Evolutionary conservation across 257 asterid species (phyloP), one percentile per base, ranked within the genome.

Genomic region (Nicotiana attenuata): DNA sequence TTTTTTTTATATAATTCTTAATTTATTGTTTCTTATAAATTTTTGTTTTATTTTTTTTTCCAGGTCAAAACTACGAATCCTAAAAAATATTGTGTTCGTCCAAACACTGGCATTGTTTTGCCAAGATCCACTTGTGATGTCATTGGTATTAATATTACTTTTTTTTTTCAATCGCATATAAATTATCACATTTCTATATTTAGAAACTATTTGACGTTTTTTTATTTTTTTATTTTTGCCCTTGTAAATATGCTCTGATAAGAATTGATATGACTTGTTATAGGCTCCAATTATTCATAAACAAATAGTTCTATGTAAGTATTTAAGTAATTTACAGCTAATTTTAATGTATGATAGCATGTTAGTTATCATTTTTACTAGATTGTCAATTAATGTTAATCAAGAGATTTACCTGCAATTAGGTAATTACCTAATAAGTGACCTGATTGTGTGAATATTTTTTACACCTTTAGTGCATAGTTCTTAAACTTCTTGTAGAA

Each of bases 1-100:
- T 38, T 82, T 26, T 20, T 65, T 22, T n/a, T n/a, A n/a, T 61
- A 22, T 52, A 10, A 14, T 45, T 50, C 78, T 73, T 57, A 4
- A 14, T 4, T 24, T 65, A 47, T 9, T 41, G 81, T 75, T 3
- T 4, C 2, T 1, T 67, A 17, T 47, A 31, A 38, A 24, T 75
- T 14, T 14, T 29, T 78, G 63, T 11, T 80, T 65, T 81, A 83
- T 90, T 84, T 87, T 88, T 84, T 87, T 87, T 85, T 47, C 10
- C 68, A 88, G 89, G 89, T 86, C 33, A 82, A 84, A 76, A 86
- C 98, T 19, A 94, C 97, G 64, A 93, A 93, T 68, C 97, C 97
- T 10, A 93, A 91, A 87, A 93, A 92, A 80, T 94, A 94, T 77
- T 88, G 90, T 57, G 97, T 92, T 73, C 90, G 94, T 61, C 98